phyloP scores from a whole-genome alignment of 345 rosid species.

The Citrus cavaleriei region DNA sequence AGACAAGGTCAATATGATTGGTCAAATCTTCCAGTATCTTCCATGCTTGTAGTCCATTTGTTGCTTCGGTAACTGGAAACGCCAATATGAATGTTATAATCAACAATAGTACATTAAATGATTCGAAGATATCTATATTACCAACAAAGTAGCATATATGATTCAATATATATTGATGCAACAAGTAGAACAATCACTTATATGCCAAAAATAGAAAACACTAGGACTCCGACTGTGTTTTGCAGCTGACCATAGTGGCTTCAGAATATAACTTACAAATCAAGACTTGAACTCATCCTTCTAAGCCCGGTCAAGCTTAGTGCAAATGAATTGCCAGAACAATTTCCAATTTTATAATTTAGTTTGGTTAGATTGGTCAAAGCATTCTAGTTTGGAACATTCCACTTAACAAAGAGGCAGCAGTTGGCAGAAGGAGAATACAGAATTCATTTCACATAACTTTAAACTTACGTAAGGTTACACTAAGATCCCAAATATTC shows the following conservation, averaged over 20 bases:
- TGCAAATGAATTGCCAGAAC: background rate
- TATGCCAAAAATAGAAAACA: background rate
- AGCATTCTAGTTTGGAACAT: background rate
- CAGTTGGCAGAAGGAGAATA: background rate
- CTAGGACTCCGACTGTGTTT: background rate
- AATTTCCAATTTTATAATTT: background rate
- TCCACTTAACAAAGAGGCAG: background rate
- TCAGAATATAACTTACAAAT: background rate
- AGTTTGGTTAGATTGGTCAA: background rate
- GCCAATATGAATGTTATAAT: background rate
- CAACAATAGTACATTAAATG: background rate
- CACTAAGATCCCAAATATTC: background rate
- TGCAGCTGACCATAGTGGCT: background rate
- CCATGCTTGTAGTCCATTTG: conserved; percentile 68
- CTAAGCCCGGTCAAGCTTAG: background rate
- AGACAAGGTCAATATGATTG: conserved; percentile 49
- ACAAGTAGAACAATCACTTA: background rate
- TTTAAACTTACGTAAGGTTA: too few species aligned
- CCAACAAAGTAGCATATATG: background rate
- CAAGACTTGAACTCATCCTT: background rate
- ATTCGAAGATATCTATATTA: background rate
- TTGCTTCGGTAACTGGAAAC: conserved; percentile 42
- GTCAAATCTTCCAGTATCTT: conserved; percentile 44
- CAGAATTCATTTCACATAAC: background rate
- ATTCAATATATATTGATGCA: background rate